Percentiles rank a stretch among this genome's conserved stretches.
These are phyloP conservation scores for Gypsophila paniculata DNA, from an alignment of 179 eudicot genomes.

Conservation along the genomic window DNA sequence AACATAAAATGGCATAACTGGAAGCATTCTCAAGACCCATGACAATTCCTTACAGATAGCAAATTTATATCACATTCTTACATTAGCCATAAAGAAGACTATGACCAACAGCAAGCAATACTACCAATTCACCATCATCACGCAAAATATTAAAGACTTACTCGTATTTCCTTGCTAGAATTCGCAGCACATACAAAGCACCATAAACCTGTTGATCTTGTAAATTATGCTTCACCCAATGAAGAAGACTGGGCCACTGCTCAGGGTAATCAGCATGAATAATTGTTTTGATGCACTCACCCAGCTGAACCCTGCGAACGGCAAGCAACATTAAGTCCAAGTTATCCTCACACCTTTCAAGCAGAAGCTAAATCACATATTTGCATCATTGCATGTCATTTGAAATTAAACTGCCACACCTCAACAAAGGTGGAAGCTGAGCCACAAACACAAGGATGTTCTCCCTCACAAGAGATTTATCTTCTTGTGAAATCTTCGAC, in stretches of 20 bases:
- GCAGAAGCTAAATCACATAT: neutral
- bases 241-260: constrained; percentile 92
- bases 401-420: constrained; percentile 37
- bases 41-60: neutral
- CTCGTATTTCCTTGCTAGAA: constrained; percentile 97
- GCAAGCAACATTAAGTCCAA: neutral
- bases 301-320: constrained; percentile 74
- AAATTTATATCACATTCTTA: neutral
- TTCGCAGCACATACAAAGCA: constrained; percentile 84
- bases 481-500: constrained; percentile 65
- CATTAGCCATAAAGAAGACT: neutral
- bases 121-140: neutral
- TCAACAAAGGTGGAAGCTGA: constrained; percentile 75
- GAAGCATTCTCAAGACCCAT: neutral
- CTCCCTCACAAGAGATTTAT: constrained; percentile 82
- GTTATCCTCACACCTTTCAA: neutral
- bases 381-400: neutral
- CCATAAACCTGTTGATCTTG: constrained; percentile 97
- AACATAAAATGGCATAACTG: neutral
- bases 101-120: neutral
- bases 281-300: constrained; percentile 95
- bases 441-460: constrained; percentile 74
- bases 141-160: constrained; percentile 32
- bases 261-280: constrained; percentile 94
- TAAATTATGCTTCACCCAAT: constrained; percentile 88